Evolutionary conservation across 768 basidiomycete genomes (phyloP).

Genomic region (Trametes cubensis): DNA sequence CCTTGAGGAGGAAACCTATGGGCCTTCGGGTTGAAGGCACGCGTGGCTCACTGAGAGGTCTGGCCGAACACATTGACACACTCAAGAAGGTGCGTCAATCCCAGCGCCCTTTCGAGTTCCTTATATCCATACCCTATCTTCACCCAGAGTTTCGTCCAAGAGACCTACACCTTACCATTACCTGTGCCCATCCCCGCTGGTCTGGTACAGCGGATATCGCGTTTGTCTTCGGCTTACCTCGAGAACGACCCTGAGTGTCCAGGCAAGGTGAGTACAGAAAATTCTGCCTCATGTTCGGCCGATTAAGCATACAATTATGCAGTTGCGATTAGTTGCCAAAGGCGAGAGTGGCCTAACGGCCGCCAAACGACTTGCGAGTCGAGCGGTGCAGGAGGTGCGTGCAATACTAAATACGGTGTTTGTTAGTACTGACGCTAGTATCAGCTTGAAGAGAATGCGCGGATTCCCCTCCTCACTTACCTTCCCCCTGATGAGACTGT

Average conservation of each 20-base stretch:
- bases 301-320: background rate
- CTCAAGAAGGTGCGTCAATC: constrained; percentile 51
- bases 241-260: constrained; percentile 47
- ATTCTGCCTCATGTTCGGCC: background rate
- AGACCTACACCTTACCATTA: constrained; percentile 48
- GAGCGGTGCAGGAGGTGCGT: constrained; percentile 56
- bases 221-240: constrained; percentile 62
- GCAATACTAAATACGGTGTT: background rate
- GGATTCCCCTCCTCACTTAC: constrained; percentile 26
- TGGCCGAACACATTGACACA: constrained; percentile 48
- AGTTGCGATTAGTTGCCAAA: constrained; percentile 63
- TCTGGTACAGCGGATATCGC: constrained; percentile 67
- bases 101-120: background rate
- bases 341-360: constrained; percentile 40
- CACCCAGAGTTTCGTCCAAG: constrained; percentile 34
- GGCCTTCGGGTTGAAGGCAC: constrained; percentile 62
- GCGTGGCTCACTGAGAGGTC: constrained; percentile 50
- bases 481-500: constrained; percentile 19
- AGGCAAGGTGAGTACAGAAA: constrained; percentile 44
- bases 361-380: constrained; percentile 57
- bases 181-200: constrained; percentile 45
- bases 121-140: background rate
- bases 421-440: background rate
- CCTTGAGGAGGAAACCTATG: constrained; percentile 58
- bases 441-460: constrained; percentile 6